Percentiles rank a stretch among this genome's conserved stretches.
Conservation (phyloP, 208 protist genomes). For the Leishmania gerbilli region DNA sequence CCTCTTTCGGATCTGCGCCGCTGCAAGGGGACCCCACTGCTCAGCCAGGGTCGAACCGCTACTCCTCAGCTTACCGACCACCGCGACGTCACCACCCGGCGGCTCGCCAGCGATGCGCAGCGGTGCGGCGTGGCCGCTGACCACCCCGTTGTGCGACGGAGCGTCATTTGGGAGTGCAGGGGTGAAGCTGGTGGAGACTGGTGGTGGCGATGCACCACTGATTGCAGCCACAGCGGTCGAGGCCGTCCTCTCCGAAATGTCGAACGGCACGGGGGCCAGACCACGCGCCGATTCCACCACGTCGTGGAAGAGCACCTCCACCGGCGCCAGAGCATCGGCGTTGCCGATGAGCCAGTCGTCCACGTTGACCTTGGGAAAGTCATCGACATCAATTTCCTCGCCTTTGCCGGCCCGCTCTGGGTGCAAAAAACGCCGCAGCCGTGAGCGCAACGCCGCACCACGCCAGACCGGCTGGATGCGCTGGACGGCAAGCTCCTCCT, state of each 20-base stretch:
- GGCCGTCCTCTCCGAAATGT: not conserved
- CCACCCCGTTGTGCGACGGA: not conserved
- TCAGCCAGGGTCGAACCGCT: slow-evolving; percentile 19
- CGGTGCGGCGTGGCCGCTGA: not conserved
- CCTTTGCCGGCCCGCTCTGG: slow-evolving; percentile 9
- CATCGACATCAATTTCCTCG: slow-evolving; percentile 41
- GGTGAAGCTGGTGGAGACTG: not conserved
- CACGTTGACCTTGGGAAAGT: slow-evolving; percentile 58
- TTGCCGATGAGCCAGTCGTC: slow-evolving; percentile 31
- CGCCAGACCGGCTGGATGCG: slow-evolving; percentile 87
- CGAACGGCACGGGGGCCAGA: slow-evolving; percentile 19
- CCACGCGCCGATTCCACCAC: slow-evolving; percentile 38
- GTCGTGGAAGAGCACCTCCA: slow-evolving; percentile 42
- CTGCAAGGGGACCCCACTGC: slow-evolving; percentile 62
- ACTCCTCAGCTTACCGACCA: not conserved
- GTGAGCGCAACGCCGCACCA: slow-evolving; percentile 71
- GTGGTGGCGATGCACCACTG: not conserved
- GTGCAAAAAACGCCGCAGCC: slow-evolving; percentile 60
- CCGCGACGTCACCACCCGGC: not conserved
- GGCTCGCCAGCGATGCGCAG: not conserved
- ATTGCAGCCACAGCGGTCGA: too few relatives aligned
- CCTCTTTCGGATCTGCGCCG: slow-evolving; percentile 64
- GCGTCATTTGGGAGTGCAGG: not conserved
- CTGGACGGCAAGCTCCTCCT: slow-evolving; percentile 52
- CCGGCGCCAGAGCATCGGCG: slow-evolving; percentile 8